phyloP scores from a whole-genome alignment of 1,284 basidiomycete species.

The Boletus coffeatus region DNA sequence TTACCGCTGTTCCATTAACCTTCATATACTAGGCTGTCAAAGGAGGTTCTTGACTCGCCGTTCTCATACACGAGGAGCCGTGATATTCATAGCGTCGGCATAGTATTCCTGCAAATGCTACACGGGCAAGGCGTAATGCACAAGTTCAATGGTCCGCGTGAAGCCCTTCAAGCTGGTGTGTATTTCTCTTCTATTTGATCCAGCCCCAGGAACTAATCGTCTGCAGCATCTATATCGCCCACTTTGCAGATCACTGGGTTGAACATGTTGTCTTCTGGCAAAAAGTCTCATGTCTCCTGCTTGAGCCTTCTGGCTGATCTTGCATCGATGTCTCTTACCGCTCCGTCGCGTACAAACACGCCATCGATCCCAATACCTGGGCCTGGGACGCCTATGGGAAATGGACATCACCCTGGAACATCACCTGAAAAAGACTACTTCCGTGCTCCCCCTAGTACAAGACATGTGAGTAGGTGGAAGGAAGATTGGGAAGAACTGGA shows the following conservation, averaged over 20 bases:
- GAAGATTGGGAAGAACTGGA: slow-evolving; percentile 84
- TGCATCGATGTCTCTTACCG: slow-evolving; percentile 20
- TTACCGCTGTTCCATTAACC: background rate
- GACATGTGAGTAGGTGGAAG: slow-evolving; percentile 69
- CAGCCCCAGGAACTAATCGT: background rate
- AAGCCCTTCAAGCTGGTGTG: slow-evolving; percentile 43
- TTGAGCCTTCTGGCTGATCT: slow-evolving; percentile 38
- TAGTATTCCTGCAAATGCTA: slow-evolving; percentile 73
- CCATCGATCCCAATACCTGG: slow-evolving; percentile 20
- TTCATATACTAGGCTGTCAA: slow-evolving; percentile 45
- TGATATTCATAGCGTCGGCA: slow-evolving; percentile 71
- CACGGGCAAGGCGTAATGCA: slow-evolving; percentile 61
- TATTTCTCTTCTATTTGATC: background rate
- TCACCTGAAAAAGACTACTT: slow-evolving; percentile 65
- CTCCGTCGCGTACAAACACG: slow-evolving; percentile 19
- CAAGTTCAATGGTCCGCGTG: slow-evolving; percentile 35
- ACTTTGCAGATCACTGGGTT: slow-evolving; percentile 44
- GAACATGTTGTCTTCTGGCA: slow-evolving; percentile 53
- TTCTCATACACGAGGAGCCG: slow-evolving; percentile 63
- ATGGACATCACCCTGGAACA: slow-evolving; percentile 32
- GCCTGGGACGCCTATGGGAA: slow-evolving; percentile 38
- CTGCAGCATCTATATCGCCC: slow-evolving; percentile 46
- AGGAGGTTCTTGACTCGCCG: slow-evolving; percentile 65
- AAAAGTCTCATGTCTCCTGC: slow-evolving; percentile 51
- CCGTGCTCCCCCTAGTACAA: slow-evolving; percentile 35